phyloP scores from a whole-genome alignment of 106 monocot genomes.

The Phalaenopsis equestris region DNA sequence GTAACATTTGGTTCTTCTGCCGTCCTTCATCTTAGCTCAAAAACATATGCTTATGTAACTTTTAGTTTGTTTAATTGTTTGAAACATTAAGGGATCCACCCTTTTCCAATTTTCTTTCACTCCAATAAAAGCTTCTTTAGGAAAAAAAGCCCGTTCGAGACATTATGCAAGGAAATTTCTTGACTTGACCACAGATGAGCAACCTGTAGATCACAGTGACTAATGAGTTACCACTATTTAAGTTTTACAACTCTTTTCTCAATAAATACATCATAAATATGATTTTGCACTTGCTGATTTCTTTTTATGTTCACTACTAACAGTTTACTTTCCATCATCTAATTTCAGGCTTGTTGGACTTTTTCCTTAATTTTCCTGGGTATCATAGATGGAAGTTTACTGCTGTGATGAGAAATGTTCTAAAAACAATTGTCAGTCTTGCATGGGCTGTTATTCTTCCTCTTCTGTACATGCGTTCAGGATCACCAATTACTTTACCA shows the following conservation, averaged over 20 bases:
- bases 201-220: background rate
- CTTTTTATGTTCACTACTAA: background rate
- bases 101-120: background rate
- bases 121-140: background rate
- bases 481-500: slow-evolving; percentile 30
- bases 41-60: background rate
- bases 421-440: slow-evolving; percentile 69
- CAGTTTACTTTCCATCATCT: slow-evolving; percentile 5
- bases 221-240: background rate
- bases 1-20: background rate
- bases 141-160: background rate
- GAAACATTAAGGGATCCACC: background rate
- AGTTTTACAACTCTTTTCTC: background rate
- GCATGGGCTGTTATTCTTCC: slow-evolving; percentile 76
- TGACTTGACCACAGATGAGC: background rate
- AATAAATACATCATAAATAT: background rate
- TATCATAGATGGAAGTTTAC: slow-evolving; percentile 81
- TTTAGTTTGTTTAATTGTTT: background rate
- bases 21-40: background rate
- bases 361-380: slow-evolving; percentile 92
- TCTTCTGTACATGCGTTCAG: slow-evolving; percentile 54
- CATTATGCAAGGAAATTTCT: background rate
- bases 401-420: slow-evolving; percentile 71
- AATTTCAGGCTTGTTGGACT: slow-evolving; percentile 64
- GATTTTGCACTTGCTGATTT: background rate